Percentiles rank a stretch among this genome's conserved stretches.
phyloP scores from a whole-genome alignment of 495 filamentous ascomycete genomes.

The Chaetomium fimeti region DNA sequence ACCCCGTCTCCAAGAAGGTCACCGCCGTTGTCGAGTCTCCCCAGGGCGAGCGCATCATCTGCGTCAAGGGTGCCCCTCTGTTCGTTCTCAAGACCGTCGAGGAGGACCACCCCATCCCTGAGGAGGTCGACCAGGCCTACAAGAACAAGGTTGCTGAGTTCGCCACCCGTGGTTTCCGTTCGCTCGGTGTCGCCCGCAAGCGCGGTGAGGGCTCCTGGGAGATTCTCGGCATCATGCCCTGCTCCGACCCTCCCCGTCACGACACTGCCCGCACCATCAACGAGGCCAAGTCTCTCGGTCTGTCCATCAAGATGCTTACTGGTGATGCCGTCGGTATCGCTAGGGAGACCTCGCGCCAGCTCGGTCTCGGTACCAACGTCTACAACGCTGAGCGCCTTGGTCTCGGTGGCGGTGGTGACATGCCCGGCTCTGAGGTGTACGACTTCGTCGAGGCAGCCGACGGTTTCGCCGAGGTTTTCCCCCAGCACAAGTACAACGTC shows the following conservation, averaged over 20 bases:
- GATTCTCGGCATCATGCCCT: conserved; percentile 92
- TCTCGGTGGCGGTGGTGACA: conserved; percentile 78
- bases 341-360: conserved; percentile 82
- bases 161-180: conserved; percentile 86
- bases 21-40: conserved; percentile 77
- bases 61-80: conserved; percentile 87
- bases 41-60: conserved; percentile 75
- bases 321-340: conserved; percentile 94
- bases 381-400: conserved; percentile 89
- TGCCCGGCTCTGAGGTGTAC: conserved; percentile 88
- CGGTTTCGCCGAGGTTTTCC: conserved; percentile 95
- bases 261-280: conserved; percentile 87
- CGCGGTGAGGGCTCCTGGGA: conserved; percentile 74
- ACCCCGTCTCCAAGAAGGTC: conserved; percentile 93
- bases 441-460: conserved; percentile 94
- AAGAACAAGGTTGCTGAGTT: conserved; percentile 89
- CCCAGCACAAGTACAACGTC: conserved; percentile 97
- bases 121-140: conserved; percentile 73
- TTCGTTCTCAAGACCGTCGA: conserved; percentile 80
- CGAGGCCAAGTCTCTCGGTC: conserved; percentile 82
- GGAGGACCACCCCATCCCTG: conserved; percentile 72
- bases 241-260: conserved; percentile 85
- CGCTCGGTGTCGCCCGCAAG: conserved; percentile 87
- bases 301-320: conserved; percentile 95
- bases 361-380: conserved; percentile 89